phyloP scores from a whole-genome alignment of 2,329 filamentous ascomycete species.

The Cercospora sesami region DNA sequence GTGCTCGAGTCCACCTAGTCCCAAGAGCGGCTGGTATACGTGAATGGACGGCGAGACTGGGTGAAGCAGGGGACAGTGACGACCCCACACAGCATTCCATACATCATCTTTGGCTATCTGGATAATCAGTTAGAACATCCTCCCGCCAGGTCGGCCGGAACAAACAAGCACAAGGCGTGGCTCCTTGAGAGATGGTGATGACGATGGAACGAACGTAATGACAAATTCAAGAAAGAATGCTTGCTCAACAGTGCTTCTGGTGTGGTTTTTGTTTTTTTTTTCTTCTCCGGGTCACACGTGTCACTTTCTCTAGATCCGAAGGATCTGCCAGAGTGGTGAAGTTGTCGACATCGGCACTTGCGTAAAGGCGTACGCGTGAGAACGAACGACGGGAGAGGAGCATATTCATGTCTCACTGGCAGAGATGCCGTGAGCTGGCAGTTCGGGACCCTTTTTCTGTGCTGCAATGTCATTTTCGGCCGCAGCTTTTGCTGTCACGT shows the following conservation, averaged over 20 bases:
- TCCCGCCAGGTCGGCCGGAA: conserved; percentile 2
- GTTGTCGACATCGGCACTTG: not conserved
- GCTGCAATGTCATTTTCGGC: not conserved
- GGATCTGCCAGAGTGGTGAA: not conserved
- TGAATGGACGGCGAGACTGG: not conserved
- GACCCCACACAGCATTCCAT: not conserved
- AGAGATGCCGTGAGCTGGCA: not conserved
- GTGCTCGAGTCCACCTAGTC: conserved; percentile 10
- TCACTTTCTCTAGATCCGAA: not conserved
- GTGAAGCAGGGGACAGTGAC: not conserved
- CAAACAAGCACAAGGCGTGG: not conserved
- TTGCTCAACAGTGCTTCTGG: conserved; percentile 9
- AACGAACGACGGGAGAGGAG: not conserved
- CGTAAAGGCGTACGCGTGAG: not conserved
- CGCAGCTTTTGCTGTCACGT: not conserved
- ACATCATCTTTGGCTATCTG: conserved; percentile 8
- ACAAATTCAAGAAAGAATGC: conserved; percentile 11
- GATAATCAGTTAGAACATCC: not conserved
- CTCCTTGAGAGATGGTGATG: conserved; percentile 8
- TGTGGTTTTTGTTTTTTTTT: not conserved
- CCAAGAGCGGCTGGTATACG: conserved; percentile 19
- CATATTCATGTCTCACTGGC: not conserved
- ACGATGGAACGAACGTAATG: conserved; percentile 22
- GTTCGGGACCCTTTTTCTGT: not conserved
- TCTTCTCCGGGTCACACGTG: not conserved